A percentile compares a stretch with the other conserved stretches of the same genome.
These are phyloP conservation scores for Pichia sp. DNA, from an alignment of 1,139 yeast genomes.

Conservation along the genomic window DNA sequence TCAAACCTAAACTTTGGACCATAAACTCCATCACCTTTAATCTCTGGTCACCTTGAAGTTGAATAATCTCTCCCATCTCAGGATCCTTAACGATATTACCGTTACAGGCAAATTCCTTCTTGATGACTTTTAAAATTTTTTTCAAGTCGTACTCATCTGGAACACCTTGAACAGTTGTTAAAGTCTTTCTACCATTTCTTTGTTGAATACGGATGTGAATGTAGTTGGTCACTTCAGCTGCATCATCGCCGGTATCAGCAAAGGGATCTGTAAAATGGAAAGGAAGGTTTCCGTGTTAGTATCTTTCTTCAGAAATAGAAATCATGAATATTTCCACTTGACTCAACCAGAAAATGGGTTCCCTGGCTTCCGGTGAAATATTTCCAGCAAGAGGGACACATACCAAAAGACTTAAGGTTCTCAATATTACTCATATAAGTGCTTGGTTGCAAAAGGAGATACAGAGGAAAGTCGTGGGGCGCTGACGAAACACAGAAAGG, in stretches of 20 bases:
- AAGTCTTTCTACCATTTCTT: slow-evolving; percentile 98
- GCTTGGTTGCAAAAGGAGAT: neutral
- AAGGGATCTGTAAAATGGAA: slow-evolving; percentile 74
- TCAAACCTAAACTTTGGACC: slow-evolving; percentile 78
- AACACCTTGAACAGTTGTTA: slow-evolving; percentile 96
- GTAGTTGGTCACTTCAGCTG: slow-evolving; percentile 90
- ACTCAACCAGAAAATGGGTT: too few relatives aligned
- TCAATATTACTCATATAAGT: slow-evolving; percentile 81
- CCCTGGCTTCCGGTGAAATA: too few relatives aligned
- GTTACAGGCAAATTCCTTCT: slow-evolving; percentile 98
- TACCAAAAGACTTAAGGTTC: slow-evolving; percentile 91
- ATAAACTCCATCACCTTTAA: slow-evolving; percentile 92
- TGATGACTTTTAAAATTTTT: slow-evolving; percentile 86
- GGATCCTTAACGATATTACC: slow-evolving; percentile 97
- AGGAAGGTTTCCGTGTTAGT: neutral
- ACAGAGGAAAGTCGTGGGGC: too few relatives aligned
- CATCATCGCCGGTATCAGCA: slow-evolving; percentile 99
- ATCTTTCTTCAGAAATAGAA: too few relatives aligned
- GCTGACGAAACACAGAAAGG: too few relatives aligned
- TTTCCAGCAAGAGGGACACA: slow-evolving; percentile 23
- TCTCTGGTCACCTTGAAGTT: slow-evolving; percentile 98
- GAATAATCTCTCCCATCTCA: slow-evolving; percentile 94
- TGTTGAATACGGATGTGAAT: slow-evolving; percentile 99
- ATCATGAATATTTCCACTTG: too few relatives aligned
- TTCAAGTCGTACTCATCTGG: slow-evolving; percentile 93